Conservation (phyloP, 306 rosid species). For the Quercus bicolor region DNA sequence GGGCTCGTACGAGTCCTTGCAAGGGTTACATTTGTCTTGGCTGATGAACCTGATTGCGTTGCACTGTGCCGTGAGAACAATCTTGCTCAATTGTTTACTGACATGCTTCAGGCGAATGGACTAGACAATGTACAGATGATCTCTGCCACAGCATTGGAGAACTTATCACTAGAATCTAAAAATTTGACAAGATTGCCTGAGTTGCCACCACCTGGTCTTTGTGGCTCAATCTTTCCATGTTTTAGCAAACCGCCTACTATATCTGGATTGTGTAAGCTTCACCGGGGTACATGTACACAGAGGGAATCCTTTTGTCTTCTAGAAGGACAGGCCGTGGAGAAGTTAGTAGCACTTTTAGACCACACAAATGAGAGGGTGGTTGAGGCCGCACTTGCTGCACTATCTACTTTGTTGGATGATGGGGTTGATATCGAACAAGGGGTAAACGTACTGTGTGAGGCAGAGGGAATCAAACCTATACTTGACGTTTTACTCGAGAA, state of each 20-base stretch:
- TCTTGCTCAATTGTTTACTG: slow-evolving; percentile 70
- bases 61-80: slow-evolving; percentile 65
- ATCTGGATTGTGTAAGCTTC: slow-evolving; percentile 74
- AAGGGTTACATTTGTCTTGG: slow-evolving; percentile 69
- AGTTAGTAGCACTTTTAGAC: slow-evolving; percentile 83
- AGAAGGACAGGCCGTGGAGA: slow-evolving; percentile 74
- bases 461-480: slow-evolving; percentile 75
- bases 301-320: slow-evolving; percentile 77
- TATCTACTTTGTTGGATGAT: slow-evolving; percentile 81
- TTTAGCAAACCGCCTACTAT: slow-evolving; percentile 54
- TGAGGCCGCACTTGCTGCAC: slow-evolving; percentile 93
- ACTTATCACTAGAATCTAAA: slow-evolving; percentile 71
- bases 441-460: slow-evolving; percentile 62
- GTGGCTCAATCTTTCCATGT: slow-evolving; percentile 75
- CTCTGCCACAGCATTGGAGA: slow-evolving; percentile 90
- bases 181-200: slow-evolving; percentile 67
- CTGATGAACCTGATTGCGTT: slow-evolving; percentile 70
- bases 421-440: slow-evolving; percentile 84
- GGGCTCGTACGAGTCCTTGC: slow-evolving; percentile 88
- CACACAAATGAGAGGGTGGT: slow-evolving; percentile 86
- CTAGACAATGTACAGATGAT: slow-evolving; percentile 90
- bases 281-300: slow-evolving; percentile 75
- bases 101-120: slow-evolving; percentile 81
- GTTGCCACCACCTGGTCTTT: slow-evolving; percentile 53
- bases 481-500: slow-evolving; percentile 80